Evolutionary conservation across 1,284 basidiomycete species (phyloP), one percentile per base, ranked within the genome.

Genomic region (Boletus sp.): DNA sequence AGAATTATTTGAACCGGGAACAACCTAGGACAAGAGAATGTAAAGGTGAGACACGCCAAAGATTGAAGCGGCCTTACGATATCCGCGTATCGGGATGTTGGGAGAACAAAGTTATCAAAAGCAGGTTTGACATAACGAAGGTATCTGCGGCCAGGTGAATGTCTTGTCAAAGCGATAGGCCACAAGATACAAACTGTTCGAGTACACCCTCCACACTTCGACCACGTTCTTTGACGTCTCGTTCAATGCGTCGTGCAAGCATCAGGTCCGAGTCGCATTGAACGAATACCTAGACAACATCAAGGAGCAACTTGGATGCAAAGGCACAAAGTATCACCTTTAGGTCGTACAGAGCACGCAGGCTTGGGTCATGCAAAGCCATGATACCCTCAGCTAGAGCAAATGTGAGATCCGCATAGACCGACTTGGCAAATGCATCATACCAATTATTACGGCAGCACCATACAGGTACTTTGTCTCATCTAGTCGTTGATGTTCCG

Each of bases 181-280:
- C 7, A 14, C 22, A n/a, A 26, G 13, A 49, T 33, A 53, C 76
- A 51, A 61, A 91, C 84, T 98, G 95, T 58, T 94, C 87, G 13
- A 99, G 74, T 43, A 97, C 81, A 3, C 94, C 94, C 1, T 84
- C 81, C 0, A 97, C 86, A 51, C 79, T 84, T 50, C 95, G 74
- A 0, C 91, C 92, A 34, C 95, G 80, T 65, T 99, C 94, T 55
- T 84, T 80, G 7, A 91, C 81, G 61, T 99, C 95, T 48, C 95
- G 76, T 55, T 81, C 77, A 51, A 99, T 89, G 29, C 95, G 82
- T 42, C 95, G 79, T 3, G 95, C 94, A 36, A 99, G 84, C 95
- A 99, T 99, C 12, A 98, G 72, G 66, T 99, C 95, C 3, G 93
- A 88, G 64, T 98, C 95, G 46, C 91, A 94, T 76, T 89, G 86